Percentiles rank a stretch among this genome's conserved stretches.
Conservation (phyloP, 1,284 basidiomycete species). For the Fistulinella cinereoalba region DNA sequence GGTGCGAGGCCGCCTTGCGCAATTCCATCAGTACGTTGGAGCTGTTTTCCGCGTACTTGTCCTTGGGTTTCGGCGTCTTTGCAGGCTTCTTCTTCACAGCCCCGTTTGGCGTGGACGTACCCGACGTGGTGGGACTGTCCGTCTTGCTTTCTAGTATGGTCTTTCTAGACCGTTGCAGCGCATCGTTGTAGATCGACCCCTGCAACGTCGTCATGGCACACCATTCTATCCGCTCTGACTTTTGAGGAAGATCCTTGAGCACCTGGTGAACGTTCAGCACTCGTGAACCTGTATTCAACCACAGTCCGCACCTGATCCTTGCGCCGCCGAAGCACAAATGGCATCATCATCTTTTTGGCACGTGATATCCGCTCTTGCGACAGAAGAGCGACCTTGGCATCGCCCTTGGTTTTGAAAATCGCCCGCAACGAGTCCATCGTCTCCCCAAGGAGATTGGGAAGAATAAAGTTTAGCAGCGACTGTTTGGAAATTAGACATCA, state of each 20-base stretch:
- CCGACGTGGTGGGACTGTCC: conserved; percentile 34
- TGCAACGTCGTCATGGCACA: conserved; percentile 91
- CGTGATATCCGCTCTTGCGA: conserved; percentile 89
- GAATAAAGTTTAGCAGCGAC: conserved; percentile 98
- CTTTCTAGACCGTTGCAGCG: conserved; percentile 81
- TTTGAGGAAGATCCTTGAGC: conserved; percentile 87
- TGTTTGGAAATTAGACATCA: conserved; percentile 32
- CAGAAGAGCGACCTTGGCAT: conserved; percentile 81
- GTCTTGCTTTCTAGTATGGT: conserved; percentile 63
- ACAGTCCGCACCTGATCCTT: conserved; percentile 83
- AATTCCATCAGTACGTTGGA: conserved; percentile 95
- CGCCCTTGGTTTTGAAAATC: conserved; percentile 95
- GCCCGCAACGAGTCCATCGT: conserved; percentile 78
- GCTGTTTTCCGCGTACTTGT: conserved; percentile 73
- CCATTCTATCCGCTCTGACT: conserved; percentile 90
- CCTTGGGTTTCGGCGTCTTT: conserved; percentile 49
- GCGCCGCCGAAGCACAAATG: conserved; percentile 92
- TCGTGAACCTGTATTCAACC: neutral
- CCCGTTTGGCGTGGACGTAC: conserved; percentile 36
- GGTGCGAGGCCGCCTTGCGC: conserved; percentile 93
- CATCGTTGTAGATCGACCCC: conserved; percentile 81
- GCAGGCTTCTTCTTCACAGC: conserved; percentile 48
- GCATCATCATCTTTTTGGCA: conserved; percentile 99
- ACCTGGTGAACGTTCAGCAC: conserved; percentile 53
- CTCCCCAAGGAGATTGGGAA: conserved; percentile 85